Evolutionary conservation across 148 eudicot genomes (phyloP), one percentile per base, ranked within the genome.

Genomic region (Chenopodium formosanum): DNA sequence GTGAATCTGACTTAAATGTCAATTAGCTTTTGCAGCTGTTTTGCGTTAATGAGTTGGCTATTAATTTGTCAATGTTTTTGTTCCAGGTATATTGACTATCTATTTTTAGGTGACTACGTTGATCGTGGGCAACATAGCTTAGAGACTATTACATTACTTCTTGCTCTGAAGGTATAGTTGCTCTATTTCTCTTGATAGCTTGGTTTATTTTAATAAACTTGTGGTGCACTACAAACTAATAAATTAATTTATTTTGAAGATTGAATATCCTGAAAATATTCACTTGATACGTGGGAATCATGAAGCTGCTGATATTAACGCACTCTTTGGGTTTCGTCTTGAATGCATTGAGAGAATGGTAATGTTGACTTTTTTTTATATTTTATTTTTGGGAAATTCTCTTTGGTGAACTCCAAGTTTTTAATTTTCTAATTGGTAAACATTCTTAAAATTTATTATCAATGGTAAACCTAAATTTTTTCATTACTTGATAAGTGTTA

Each of bases 321-420:
- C 97, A 70, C 95, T 96, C 66, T 96, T 96, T 89, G 99, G 99
- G 58, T 96, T 96, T 85, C 99, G 99, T 86, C 88, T 94, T 76
- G 99, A 96, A 86, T 96, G 99, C 89, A 90, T 96, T 81, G 99
- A 96, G 89, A 94, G 99, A 88, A 92, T 96, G 99, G 99, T 96
- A 89, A 50, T 74, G 20, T 52, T 14, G 20, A 72, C 44, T 40
- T 40, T 7, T 25, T 25, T 25, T 25, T 25, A 25, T 16, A 4
- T 12, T 52, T 4, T 11, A 4, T 25, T 25, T 25, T 25, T 25
- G 25, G 25, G 25, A 25, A 25, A 25, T 25, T 25, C 25, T 25
- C 25, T 25, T 25, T 25, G 25, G 25, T 25, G 25, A 25, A 25
- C 25, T 25, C 25, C 25, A 25, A 25, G 25, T 25, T 25, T 25